phyloP scores from a whole-genome alignment of 345 rosid species.

The Garcia nutans region DNA sequence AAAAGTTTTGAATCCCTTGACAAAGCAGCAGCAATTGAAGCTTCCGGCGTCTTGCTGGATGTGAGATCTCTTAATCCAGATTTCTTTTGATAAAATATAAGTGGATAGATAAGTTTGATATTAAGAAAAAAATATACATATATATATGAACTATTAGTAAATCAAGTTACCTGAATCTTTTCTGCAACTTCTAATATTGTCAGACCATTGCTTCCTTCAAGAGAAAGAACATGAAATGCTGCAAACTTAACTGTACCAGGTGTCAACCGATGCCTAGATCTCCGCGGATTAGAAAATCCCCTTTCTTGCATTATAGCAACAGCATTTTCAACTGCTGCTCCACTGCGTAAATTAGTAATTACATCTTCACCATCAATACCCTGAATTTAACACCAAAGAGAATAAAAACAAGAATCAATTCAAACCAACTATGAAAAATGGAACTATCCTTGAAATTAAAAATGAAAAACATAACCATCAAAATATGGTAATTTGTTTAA shows the following conservation, averaged over 20 bases:
- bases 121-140: not conserved
- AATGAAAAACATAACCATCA: not conserved
- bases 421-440: not conserved
- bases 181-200: conserved; percentile 87
- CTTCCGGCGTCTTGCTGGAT: conserved; percentile 95
- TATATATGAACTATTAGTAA: not conserved
- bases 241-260: conserved; percentile 97
- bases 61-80: conserved; percentile 91
- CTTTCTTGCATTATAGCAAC: conserved; percentile 85
- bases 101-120: not conserved
- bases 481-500: not conserved
- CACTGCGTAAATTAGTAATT: conserved; percentile 68
- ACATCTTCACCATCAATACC: conserved; percentile 64
- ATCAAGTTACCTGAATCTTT: conserved; percentile 70
- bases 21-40: conserved; percentile 90
- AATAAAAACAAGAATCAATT: not conserved
- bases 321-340: conserved; percentile 81
- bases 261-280: conserved; percentile 90
- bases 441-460: not conserved
- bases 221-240: conserved; percentile 81
- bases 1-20: conserved; percentile 90
- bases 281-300: conserved; percentile 64
- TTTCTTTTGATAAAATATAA: conserved; percentile 45
- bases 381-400: conserved; percentile 28
- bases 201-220: conserved; percentile 74